Base-by-base conservation (phyloP, 345 rosid genomes). In the Linum tenue region DNA sequence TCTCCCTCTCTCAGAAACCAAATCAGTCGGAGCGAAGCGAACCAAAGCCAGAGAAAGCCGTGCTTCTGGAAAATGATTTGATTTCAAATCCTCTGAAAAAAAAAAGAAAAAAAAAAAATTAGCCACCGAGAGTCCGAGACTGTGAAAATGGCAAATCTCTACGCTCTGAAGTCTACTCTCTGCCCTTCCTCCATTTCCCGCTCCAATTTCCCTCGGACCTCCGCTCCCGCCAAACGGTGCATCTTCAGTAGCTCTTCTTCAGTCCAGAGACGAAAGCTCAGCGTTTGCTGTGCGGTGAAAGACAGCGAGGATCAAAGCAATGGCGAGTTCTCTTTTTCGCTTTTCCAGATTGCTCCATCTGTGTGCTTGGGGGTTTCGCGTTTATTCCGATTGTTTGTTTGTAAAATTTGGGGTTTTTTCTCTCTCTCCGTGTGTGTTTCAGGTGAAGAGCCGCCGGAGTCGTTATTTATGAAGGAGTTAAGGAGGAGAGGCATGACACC, bases 371-470 rank as follows among this genome's bases (percentile, higher is more conserved):
- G 31, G 31, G 31, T 55, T 63, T 44, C 14, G 3, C 44, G 51
- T 36, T 37, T 56, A 35, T 60, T 22, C 56, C 2, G 7, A 8
- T 64, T 37, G 17, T 55, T 64, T 16, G 0, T 4, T 22, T 17
- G 3, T 37, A 40, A 44, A 5, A 3, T 17, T 5, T 37, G 6
- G 36, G 8, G 5, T 39, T 38, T 69, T 10, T 0, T 50, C 1
- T 5, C 16, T 36, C 56, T 17, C 17, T 1, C 12, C 22, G 15
- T 38, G 37, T 39, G 17, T 44, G 39, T 59, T 75, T 59, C 75
- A 94, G 97, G 96, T 59, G 97, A 90, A 65, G 99, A 90, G 60
- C 89, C 95, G 39, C 86, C 99, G 2, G 99, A 94, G 60, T 94
- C 99, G 2, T 81, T 88, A 72, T 94, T 94, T 62, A 82, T 90